Evolutionary conservation across 2,329 filamentous ascomycete species (phyloP).

Genomic region (Cytospora leucostoma): DNA sequence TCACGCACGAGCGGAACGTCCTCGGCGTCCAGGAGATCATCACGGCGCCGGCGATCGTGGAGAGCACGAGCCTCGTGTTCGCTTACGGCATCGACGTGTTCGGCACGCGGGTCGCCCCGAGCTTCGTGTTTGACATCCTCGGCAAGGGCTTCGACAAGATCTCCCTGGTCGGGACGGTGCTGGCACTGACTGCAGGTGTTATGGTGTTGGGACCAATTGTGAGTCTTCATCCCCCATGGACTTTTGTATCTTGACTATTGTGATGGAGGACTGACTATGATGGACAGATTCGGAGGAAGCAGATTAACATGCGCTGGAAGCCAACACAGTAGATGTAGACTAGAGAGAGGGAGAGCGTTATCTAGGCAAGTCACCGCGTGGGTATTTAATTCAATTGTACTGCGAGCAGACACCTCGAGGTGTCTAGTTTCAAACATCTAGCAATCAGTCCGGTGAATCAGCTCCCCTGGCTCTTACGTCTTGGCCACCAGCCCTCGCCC

Average conservation of each 20-base stretch:
- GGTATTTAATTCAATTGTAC: not conserved
- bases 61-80: slow-evolving; percentile 89
- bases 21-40: slow-evolving; percentile 73
- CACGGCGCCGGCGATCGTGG: slow-evolving; percentile 75
- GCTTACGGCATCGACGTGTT: slow-evolving; percentile 89
- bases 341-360: slow-evolving; percentile 3
- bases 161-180: slow-evolving; percentile 79
- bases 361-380: not conserved
- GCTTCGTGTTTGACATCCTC: slow-evolving; percentile 86
- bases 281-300: slow-evolving; percentile 60
- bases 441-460: slow-evolving; percentile 2
- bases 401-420: not conserved
- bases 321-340: slow-evolving; percentile 35
- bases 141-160: slow-evolving; percentile 93
- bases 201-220: slow-evolving; percentile 82
- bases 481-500: not conserved
- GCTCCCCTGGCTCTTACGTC: not conserved
- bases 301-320: slow-evolving; percentile 67
- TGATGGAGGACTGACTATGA: slow-evolving; percentile 37
- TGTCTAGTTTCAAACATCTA: not conserved
- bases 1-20: slow-evolving; percentile 83
- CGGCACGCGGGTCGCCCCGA: slow-evolving; percentile 82
- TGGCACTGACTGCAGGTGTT: slow-evolving; percentile 76
- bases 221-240: slow-evolving; percentile 43
- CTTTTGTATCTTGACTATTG: not conserved